These are phyloP conservation scores for Aspergillus homomorphus DNA, from an alignment of 495 filamentous ascomycete species.

Conservation along the genomic window DNA sequence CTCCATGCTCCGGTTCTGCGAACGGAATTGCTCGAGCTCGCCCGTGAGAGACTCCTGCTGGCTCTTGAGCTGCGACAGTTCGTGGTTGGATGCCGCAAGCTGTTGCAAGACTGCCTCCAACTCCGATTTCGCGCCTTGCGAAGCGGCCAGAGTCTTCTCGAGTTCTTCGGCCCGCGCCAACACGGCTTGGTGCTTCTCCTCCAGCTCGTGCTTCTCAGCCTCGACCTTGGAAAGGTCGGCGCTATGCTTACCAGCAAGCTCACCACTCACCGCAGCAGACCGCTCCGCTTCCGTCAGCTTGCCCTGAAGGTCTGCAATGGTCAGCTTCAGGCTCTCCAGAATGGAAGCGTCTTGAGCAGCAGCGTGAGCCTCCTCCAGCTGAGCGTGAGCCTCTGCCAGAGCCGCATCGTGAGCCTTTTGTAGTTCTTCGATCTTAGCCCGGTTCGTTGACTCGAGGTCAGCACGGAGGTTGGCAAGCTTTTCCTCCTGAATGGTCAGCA, in stretches of 20 bases:
- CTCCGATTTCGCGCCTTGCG: conserved; percentile 32
- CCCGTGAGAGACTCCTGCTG: conserved; percentile 29
- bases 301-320: conserved; percentile 36
- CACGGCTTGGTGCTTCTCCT: conserved; percentile 32
- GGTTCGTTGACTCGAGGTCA: conserved; percentile 38
- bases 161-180: conserved; percentile 32
- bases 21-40: conserved; percentile 34
- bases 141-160: conserved; percentile 31
- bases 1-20: conserved; percentile 33
- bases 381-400: conserved; percentile 30
- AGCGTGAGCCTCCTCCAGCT: conserved; percentile 36
- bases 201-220: conserved; percentile 32
- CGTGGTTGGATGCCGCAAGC: conserved; percentile 34
- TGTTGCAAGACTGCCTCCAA: conserved; percentile 35
- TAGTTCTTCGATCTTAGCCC: conserved; percentile 39
- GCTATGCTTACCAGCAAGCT: conserved; percentile 32
- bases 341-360: conserved; percentile 39
- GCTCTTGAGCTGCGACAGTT: conserved; percentile 31
- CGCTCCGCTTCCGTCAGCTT: conserved; percentile 37
- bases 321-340: conserved; percentile 35
- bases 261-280: conserved; percentile 29
- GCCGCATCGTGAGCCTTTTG: conserved; percentile 36
- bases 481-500: conserved; percentile 43
- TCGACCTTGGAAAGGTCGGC: conserved; percentile 33
- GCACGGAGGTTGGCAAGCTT: conserved; percentile 36